Conservation (phyloP, 768 basidiomycete species). For the Sporobolomyces roseus region DNA sequence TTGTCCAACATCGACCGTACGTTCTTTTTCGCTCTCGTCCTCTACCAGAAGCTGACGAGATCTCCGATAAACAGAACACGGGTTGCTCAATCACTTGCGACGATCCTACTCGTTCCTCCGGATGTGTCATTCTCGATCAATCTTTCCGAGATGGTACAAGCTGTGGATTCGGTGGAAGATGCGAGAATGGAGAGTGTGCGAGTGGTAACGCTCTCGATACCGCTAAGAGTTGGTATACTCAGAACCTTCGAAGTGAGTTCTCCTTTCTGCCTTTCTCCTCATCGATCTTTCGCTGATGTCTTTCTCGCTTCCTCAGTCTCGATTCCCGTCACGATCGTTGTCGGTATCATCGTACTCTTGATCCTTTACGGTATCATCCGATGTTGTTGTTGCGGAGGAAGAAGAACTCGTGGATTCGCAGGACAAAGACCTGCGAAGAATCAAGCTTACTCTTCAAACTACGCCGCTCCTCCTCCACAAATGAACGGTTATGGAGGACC, state of each 20-base stretch:
- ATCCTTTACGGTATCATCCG: slow-evolving; percentile 52
- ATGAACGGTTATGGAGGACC: too few relatives aligned
- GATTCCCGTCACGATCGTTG: slow-evolving; percentile 73
- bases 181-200: slow-evolving; percentile 62
- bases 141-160: slow-evolving; percentile 77
- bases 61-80: slow-evolving; percentile 33
- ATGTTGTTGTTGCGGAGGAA: too few relatives aligned
- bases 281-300: slow-evolving; percentile 40
- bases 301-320: slow-evolving; percentile 51
- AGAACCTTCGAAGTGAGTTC: slow-evolving; percentile 16
- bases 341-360: slow-evolving; percentile 60
- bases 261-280: slow-evolving; percentile 4
- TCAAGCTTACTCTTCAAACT: too few relatives aligned
- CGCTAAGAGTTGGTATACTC: slow-evolving; percentile 53
- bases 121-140: slow-evolving; percentile 68
- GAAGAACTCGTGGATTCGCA: too few relatives aligned
- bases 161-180: slow-evolving; percentile 79
- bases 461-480: too few relatives aligned
- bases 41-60: neutral
- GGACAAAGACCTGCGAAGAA: too few relatives aligned
- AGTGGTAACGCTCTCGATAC: slow-evolving; percentile 57
- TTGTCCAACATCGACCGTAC: slow-evolving; percentile 56
- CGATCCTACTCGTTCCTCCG: slow-evolving; percentile 60
- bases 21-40: neutral
- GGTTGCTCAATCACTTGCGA: slow-evolving; percentile 76